A percentile compares a stretch with the other conserved stretches of the same genome.
Evolutionary conservation across 768 basidiomycete genomes (phyloP).

Genomic region (Suillus plorans): DNA sequence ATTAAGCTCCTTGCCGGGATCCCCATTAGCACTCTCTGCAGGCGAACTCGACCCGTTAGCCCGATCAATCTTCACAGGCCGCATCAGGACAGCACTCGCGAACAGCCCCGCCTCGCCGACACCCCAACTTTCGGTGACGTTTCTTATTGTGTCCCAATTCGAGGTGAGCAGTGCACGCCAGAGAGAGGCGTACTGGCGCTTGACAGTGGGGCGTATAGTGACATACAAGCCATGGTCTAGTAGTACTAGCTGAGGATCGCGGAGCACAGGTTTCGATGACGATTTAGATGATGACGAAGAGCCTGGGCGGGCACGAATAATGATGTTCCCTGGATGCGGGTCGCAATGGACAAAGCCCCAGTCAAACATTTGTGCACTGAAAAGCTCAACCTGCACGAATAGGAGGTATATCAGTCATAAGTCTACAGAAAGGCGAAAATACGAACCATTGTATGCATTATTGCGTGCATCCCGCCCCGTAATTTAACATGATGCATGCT

Average conservation of each 20-base stretch:
- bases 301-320: slow-evolving; percentile 51
- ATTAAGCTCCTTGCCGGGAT: slow-evolving; percentile 35
- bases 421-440: neutral
- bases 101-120: slow-evolving; percentile 70
- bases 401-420: neutral
- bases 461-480: slow-evolving; percentile 57
- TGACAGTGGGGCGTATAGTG: slow-evolving; percentile 62
- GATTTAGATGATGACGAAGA: slow-evolving; percentile 2
- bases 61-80: slow-evolving; percentile 47
- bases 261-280: slow-evolving; percentile 39
- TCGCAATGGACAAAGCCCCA: slow-evolving; percentile 92
- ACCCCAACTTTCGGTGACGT: slow-evolving; percentile 61
- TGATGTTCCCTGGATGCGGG: slow-evolving; percentile 77
- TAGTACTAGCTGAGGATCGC: slow-evolving; percentile 67
- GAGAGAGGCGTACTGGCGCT: slow-evolving; percentile 71
- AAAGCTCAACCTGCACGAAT: slow-evolving; percentile 53
- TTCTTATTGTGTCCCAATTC: slow-evolving; percentile 52
- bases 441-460: slow-evolving; percentile 76
- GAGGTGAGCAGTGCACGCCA: slow-evolving; percentile 67
- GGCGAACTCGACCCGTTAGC: slow-evolving; percentile 5
- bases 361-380: slow-evolving; percentile 86
- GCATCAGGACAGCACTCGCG: slow-evolving; percentile 71
- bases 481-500: slow-evolving; percentile 24
- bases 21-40: slow-evolving; percentile 1
- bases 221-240: slow-evolving; percentile 95